Evolutionary conservation across 2,329 filamentous ascomycete genomes (phyloP), one percentile per base, ranked within the genome.

Genomic region (Eutypella sp.): DNA sequence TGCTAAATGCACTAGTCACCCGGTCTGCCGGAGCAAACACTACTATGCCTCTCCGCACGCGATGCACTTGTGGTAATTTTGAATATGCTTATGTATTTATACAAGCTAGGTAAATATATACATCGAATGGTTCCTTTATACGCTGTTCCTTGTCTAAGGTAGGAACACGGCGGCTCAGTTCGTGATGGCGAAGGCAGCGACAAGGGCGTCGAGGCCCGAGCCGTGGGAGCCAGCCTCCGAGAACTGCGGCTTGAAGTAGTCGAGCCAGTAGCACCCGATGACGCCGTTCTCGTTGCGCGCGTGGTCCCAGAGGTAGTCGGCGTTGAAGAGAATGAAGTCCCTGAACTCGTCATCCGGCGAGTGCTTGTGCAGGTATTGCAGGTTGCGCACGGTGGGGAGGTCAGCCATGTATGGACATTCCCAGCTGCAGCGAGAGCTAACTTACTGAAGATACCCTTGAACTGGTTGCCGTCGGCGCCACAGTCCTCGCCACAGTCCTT

Each of bases 251-350:
- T 60, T 59, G 3, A 65, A 57, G 33, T 76, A 77, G 0, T 83
- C 84, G 1, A 74, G 70, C 84, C 84, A 89, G n/a, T 78, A 68
- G 2, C 84, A 67, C 18, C 84, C 81, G 13, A 89, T 66, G 53
- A 75, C 71, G 2, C 65, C 63, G 13, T 62, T 55, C 19, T 29
- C 44, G 47, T 77, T 68, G 20, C 81, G 73, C 59, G 81, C 70
- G 40, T 78, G 75, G 15, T 60, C 59, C 85, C 84, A 89, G 47
- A 89, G 81, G 38, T 75, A 76, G 50, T 84, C 68, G 9, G 84
- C 85, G 47, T 86, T 88, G 23, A 63, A 67, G 40, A 73, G 61
- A 46, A 89, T 76, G 45, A 83, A 82, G 2, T 66, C 59, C 11
- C 64, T 67, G 57, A 81, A 84, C 9, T 61, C 60, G 3, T 69